phyloP scores from a whole-genome alignment of 1,139 yeast genomes.

The Scheffersomyces lignicola region DNA sequence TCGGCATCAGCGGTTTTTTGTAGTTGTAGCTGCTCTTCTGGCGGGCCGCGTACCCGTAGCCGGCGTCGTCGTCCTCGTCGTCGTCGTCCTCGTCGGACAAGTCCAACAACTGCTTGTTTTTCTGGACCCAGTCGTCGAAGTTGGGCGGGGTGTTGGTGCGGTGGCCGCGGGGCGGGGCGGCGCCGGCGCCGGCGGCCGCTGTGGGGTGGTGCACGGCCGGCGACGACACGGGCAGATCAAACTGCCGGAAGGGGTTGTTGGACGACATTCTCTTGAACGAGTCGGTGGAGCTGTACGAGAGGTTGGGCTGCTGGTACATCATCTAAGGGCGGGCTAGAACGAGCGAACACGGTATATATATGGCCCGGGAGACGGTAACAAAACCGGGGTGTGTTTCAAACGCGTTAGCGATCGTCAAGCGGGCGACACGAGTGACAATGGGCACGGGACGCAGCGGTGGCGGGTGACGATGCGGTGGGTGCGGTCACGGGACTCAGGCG shows the following conservation, averaged over 20 bases:
- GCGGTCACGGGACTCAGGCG: no score
- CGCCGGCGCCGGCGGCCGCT: slow-evolving; percentile 2
- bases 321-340: background rate
- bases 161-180: slow-evolving; percentile 8
- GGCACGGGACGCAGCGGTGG: no score
- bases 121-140: slow-evolving; percentile 55
- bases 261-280: slow-evolving; percentile 53
- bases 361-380: background rate
- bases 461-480: no score
- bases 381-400: background rate
- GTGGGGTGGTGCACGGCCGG: slow-evolving; percentile 11
- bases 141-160: slow-evolving; percentile 19
- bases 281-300: slow-evolving; percentile 34
- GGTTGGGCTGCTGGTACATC: slow-evolving; percentile 46
- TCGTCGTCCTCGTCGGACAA: slow-evolving; percentile 45
- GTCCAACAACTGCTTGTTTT: slow-evolving; percentile 44
- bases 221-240: slow-evolving; percentile 11
- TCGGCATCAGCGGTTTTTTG: slow-evolving; percentile 22
- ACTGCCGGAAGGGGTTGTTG: slow-evolving; percentile 57
- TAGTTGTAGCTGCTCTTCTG: slow-evolving; percentile 9
- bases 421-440: no score
- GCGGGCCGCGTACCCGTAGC: slow-evolving; percentile 15
- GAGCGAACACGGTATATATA: background rate
- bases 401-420: slow-evolving; percentile 2
- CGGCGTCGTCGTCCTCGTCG: slow-evolving; percentile 16